phyloP scores from a whole-genome alignment of 2,329 filamentous ascomycete genomes.

The Fusarium sp. region DNA sequence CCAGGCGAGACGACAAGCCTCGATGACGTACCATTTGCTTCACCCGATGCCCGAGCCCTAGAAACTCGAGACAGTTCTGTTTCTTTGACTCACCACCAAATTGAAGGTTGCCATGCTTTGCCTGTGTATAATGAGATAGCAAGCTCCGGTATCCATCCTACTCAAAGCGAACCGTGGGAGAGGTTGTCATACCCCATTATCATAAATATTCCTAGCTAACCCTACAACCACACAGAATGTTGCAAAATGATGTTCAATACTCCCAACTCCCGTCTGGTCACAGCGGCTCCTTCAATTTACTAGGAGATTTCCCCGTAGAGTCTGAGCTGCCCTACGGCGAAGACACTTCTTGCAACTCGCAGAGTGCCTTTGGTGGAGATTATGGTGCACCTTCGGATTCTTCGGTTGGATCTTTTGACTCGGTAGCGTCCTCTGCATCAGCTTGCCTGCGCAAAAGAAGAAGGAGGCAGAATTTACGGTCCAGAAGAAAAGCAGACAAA shows the following conservation, averaged over 20 bases:
- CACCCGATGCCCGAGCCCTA: not conserved
- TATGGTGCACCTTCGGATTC: not conserved
- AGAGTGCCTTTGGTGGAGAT: not conserved
- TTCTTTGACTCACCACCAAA: too few relatives aligned
- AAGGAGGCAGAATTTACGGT: not conserved
- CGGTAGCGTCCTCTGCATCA: not conserved
- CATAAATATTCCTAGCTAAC: too few relatives aligned
- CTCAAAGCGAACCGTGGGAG: too few relatives aligned
- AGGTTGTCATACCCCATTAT: too few relatives aligned
- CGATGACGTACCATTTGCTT: too few relatives aligned
- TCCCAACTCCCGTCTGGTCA: not conserved
- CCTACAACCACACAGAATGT: too few relatives aligned
- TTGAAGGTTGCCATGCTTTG: too few relatives aligned
- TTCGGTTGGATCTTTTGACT: not conserved
- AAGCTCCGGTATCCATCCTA: too few relatives aligned
- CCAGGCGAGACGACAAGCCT: too few relatives aligned
- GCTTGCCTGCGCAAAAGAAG: not conserved
- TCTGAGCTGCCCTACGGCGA: not conserved
- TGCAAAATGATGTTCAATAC: not conserved
- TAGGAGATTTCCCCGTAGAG: not conserved
- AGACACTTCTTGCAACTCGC: not conserved
- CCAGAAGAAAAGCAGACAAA: not conserved
- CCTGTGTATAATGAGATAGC: too few relatives aligned
- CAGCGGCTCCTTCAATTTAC: not conserved
- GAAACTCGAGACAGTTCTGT: not conserved